These are phyloP conservation scores for Tolypocladium pustulatum DNA, from an alignment of 2,329 filamentous ascomycete genomes.

Conservation along the genomic window DNA sequence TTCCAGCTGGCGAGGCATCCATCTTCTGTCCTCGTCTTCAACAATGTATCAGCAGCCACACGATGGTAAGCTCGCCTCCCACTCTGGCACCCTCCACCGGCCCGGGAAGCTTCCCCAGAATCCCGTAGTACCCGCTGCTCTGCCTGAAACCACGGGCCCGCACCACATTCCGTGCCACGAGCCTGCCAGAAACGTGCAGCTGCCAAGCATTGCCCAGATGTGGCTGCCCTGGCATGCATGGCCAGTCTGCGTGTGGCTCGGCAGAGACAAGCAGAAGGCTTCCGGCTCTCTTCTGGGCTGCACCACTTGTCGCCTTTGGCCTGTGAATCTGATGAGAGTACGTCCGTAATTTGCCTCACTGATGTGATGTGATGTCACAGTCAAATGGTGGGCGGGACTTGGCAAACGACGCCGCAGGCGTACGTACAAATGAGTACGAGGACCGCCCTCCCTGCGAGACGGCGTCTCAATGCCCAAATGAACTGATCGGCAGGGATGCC, in stretches of 20 bases:
- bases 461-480: neutral
- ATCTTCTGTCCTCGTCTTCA: neutral
- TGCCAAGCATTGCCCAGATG: no score
- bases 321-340: neutral
- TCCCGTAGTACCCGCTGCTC: neutral
- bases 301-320: neutral
- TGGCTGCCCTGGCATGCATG: no score
- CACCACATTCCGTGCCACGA: neutral
- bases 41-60: neutral
- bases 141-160: neutral
- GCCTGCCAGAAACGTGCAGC: neutral
- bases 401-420: neutral
- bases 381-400: neutral
- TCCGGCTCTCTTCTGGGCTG: no score
- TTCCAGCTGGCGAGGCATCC: neutral
- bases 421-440: neutral
- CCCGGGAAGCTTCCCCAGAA: neutral
- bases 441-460: neutral
- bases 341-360: neutral
- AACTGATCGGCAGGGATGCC: neutral
- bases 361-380: neutral
- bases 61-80: neutral
- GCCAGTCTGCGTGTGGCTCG: neutral
- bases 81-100: neutral
- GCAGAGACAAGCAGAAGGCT: neutral